These are phyloP conservation scores for Serendipita sp. DNA, from an alignment of 768 basidiomycete species.

Conservation along the genomic window DNA sequence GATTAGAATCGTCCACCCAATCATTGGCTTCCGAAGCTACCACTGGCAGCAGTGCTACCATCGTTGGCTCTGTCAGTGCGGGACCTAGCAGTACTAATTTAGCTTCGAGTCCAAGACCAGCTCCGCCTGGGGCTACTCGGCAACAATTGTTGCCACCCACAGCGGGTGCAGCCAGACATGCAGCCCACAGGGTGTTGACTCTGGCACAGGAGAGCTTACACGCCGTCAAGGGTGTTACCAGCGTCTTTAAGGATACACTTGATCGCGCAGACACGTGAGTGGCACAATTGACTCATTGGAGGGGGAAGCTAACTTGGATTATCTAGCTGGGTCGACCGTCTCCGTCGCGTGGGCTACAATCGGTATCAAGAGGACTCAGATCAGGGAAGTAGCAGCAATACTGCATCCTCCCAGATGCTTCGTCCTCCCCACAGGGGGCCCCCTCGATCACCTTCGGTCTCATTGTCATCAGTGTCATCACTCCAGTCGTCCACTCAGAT, in stretches of 20 bases:
- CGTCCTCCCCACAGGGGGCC: background rate
- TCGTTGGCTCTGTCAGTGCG: background rate
- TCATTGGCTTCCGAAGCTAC: background rate
- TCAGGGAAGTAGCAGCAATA: background rate
- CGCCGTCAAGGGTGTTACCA: conserved; percentile 81
- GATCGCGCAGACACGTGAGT: conserved; percentile 72
- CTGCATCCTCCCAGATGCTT: background rate
- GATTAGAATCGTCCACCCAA: background rate
- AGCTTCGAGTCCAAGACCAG: background rate
- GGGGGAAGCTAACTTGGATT: conserved; percentile 6
- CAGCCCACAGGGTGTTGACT: conserved; percentile 65
- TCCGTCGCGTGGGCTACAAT: conserved; percentile 46
- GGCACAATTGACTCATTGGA: conserved; percentile 1
- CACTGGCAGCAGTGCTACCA: conserved; percentile 6
- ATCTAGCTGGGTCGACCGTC: conserved; percentile 63
- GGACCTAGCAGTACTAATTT: background rate
- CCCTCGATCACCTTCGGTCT: background rate
- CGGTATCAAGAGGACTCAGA: background rate
- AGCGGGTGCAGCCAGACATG: conserved; percentile 44
- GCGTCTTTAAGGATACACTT: conserved; percentile 72
- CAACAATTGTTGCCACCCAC: conserved; percentile 18
- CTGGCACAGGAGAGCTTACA: conserved; percentile 85
- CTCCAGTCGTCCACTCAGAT: background rate
- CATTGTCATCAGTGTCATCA: background rate
- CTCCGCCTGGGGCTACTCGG: conserved; percentile 5